These are phyloP conservation scores for Acrocalymma vagum DNA, from an alignment of 2,329 filamentous ascomycete genomes.

Conservation along the genomic window DNA sequence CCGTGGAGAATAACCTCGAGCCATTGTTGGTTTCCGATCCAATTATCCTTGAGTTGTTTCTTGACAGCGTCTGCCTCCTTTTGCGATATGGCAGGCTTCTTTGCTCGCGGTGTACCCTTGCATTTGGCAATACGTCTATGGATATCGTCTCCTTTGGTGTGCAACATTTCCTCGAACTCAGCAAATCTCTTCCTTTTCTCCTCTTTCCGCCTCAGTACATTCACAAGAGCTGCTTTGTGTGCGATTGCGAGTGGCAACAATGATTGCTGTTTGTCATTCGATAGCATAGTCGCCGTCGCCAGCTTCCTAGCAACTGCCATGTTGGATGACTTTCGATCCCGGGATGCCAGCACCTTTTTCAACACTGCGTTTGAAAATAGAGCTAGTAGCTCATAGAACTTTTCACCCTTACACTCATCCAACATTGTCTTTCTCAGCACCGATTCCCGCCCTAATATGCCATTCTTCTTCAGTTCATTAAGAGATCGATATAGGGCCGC, in stretches of 20 bases:
- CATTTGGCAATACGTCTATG: conserved; percentile 59
- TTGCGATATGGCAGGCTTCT: conserved; percentile 38
- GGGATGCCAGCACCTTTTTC: conserved; percentile 68
- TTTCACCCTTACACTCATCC: conserved; percentile 93
- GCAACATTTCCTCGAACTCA: conserved; percentile 72
- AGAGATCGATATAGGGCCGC: conserved; percentile 82
- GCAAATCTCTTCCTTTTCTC: conserved; percentile 65
- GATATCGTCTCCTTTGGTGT: conserved; percentile 68
- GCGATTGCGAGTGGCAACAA: conserved; percentile 75
- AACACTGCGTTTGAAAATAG: conserved; percentile 85
- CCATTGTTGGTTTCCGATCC: conserved; percentile 81
- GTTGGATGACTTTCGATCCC: conserved; percentile 50
- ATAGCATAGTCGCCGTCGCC: conserved; percentile 51
- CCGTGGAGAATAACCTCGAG: conserved; percentile 75
- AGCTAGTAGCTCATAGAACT: conserved; percentile 85
- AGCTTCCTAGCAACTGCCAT: conserved; percentile 59
- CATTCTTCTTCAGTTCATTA: conserved; percentile 87
- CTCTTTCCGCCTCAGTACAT: conserved; percentile 67
- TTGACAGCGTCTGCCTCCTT: conserved; percentile 55
- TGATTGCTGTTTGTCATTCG: conserved; percentile 41
- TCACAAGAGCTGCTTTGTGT: conserved; percentile 73
- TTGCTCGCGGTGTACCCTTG: conserved; percentile 32
- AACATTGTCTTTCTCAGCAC: conserved; percentile 93
- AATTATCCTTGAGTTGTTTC: conserved; percentile 73
- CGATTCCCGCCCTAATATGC: conserved; percentile 78